A percentile compares a stretch with the other conserved stretches of the same genome.
Conservation (phyloP, 192 early-diverging fungal species). For the Coemansia pectinata region DNA sequence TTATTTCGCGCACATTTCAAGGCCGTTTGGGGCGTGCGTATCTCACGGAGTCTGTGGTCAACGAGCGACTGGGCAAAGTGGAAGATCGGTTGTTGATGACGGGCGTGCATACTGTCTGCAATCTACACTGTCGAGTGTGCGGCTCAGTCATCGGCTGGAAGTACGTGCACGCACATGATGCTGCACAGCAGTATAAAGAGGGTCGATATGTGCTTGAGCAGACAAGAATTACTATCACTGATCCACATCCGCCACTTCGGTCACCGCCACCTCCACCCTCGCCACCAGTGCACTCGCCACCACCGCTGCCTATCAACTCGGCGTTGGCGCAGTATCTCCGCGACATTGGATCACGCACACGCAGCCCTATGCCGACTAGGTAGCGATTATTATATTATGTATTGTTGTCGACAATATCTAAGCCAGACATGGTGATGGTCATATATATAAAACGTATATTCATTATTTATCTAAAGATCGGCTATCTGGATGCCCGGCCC, state of each 20-base stretch:
- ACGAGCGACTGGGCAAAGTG: slow-evolving; percentile 29
- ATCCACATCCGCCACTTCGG: neutral
- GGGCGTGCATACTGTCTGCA: slow-evolving; percentile 48
- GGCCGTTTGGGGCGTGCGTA: slow-evolving; percentile 45
- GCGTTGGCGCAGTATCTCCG: slow-evolving; percentile 14
- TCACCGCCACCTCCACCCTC: slow-evolving; percentile 1
- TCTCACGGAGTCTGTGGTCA: slow-evolving; percentile 43
- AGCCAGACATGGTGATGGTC: too few species aligned
- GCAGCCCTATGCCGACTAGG: neutral
- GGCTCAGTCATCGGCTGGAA: slow-evolving; percentile 42
- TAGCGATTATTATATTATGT: neutral
- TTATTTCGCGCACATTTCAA: slow-evolving; percentile 49
- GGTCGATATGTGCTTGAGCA: slow-evolving; percentile 50
- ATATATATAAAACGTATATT: neutral
- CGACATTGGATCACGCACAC: slow-evolving; percentile 6
- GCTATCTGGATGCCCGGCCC: slow-evolving; percentile 67
- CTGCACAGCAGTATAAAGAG: slow-evolving; percentile 49
- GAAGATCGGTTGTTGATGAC: slow-evolving; percentile 55
- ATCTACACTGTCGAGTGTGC: slow-evolving; percentile 41
- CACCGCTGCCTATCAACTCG: slow-evolving; percentile 10
- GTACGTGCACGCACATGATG: slow-evolving; percentile 39
- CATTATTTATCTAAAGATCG: slow-evolving; percentile 32
- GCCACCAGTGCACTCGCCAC: slow-evolving; percentile 2
- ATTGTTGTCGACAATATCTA: too few species aligned
- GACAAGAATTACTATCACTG: slow-evolving; percentile 24